Conservation (phyloP, 495 filamentous ascomycete species). For the Aspergillus panamensis region DNA sequence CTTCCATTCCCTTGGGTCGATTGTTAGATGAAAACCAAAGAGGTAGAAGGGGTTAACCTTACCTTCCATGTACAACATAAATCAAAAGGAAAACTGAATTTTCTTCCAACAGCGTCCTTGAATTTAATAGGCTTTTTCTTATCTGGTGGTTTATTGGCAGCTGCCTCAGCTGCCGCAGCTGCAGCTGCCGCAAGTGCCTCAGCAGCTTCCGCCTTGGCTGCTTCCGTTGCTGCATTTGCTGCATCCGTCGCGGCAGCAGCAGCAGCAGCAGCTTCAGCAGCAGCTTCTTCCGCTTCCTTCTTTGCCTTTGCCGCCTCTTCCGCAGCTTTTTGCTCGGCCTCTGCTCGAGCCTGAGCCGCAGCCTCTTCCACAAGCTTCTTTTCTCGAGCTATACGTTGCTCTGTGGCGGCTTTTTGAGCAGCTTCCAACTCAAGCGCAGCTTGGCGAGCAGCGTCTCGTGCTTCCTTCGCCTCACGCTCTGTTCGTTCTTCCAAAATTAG, state of each 20-base stretch:
- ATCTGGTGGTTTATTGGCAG: constrained; percentile 34
- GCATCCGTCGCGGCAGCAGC: constrained; percentile 24
- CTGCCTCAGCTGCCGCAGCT: constrained; percentile 16
- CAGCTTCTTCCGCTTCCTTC: constrained; percentile 35
- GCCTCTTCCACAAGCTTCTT: constrained; percentile 40
- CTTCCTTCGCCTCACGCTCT: constrained; percentile 43
- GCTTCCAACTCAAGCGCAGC: constrained; percentile 43
- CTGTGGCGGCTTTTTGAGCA: constrained; percentile 50
- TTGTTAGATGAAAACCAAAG: constrained; percentile 13
- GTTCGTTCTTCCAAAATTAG: constrained; percentile 47
- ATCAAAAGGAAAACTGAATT: constrained; percentile 82
- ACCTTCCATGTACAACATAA: constrained; percentile 78
- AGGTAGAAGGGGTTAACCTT: constrained; percentile 30
- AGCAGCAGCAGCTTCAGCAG: constrained; percentile 28
- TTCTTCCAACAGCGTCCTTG: constrained; percentile 81
- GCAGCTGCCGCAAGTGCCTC: constrained; percentile 30
- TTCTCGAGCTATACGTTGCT: constrained; percentile 46
- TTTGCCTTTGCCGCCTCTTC: constrained; percentile 36
- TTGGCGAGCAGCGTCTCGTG: constrained; percentile 41
- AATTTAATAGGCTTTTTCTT: constrained; percentile 71
- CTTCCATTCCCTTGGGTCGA: constrained; percentile 68
- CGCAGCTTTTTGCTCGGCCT: constrained; percentile 44
- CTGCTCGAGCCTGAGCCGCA: constrained; percentile 43
- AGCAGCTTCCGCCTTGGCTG: constrained; percentile 24
- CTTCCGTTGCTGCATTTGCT: constrained; percentile 23